Evolutionary conservation across 495 filamentous ascomycete species (phyloP).

Genomic region (Evernia prunastri): DNA sequence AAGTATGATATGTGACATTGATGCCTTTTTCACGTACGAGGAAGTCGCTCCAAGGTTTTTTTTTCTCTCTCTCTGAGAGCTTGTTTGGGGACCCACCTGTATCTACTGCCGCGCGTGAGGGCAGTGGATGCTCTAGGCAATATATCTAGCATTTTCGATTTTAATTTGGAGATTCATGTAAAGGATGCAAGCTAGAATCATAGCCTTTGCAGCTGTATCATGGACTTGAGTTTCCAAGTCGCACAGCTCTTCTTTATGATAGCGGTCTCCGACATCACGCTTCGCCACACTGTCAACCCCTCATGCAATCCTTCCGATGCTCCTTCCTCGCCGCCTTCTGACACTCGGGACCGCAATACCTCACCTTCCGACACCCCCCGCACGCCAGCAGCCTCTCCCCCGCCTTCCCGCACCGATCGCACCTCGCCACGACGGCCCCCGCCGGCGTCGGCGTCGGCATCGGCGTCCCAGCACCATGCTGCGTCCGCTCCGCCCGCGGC

Average conservation of each 20-base stretch:
- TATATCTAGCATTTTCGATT: too few species aligned
- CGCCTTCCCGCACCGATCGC: constrained; percentile 9
- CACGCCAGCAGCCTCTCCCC: constrained; percentile 20
- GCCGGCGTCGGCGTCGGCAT: neutral
- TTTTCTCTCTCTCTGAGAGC: too few species aligned
- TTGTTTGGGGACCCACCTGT: too few species aligned
- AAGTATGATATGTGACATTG: too few species aligned
- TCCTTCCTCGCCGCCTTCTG: constrained; percentile 25
- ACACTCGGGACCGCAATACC: constrained; percentile 23
- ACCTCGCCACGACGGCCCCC: constrained; percentile 1
- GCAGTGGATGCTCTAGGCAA: neutral
- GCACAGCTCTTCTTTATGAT: neutral
- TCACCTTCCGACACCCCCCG: constrained; percentile 18
- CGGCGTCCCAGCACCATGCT: neutral
- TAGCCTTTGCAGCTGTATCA: neutral
- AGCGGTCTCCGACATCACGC: neutral
- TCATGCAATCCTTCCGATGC: constrained; percentile 23
- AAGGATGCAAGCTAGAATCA: neutral
- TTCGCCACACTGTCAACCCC: neutral
- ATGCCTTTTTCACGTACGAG: too few species aligned
- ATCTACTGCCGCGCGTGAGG: neutral
- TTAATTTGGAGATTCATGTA: neutral
- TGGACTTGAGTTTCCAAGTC: neutral
- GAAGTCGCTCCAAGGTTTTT: too few species aligned
- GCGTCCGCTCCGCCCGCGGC: neutral